Percentiles rank a stretch among this genome's conserved stretches.
Conservation (phyloP, 116 monocot genomes). For the Zostera marina region DNA sequence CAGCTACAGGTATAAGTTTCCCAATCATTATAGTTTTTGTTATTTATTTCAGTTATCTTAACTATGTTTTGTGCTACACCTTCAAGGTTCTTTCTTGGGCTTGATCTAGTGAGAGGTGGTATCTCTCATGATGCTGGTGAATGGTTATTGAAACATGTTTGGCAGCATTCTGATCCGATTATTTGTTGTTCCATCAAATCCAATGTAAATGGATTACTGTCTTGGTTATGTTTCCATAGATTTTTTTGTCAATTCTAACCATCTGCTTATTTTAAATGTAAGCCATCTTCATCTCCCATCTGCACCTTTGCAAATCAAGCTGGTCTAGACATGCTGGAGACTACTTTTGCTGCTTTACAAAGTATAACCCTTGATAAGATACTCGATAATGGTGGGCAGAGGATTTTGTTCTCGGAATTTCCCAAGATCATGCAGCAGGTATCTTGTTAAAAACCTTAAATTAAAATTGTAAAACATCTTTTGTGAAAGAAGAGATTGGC, state of each 20-base stretch:
- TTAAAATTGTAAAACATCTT: too few relatives aligned
- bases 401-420: conserved; percentile 41
- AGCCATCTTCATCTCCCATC: conserved; percentile 40
- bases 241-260: background rate
- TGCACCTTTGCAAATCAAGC: conserved; percentile 85
- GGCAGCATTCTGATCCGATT: conserved; percentile 82
- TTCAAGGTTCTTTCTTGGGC: background rate
- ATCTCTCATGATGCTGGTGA: conserved; percentile 9
- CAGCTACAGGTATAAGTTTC: conserved; percentile 50
- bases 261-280: background rate
- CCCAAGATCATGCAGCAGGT: conserved; percentile 85
- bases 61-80: background rate
- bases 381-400: conserved; percentile 59
- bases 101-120: background rate
- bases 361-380: conserved; percentile 69
- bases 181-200: conserved; percentile 74
- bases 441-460: too few relatives aligned
- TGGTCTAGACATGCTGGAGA: conserved; percentile 95
- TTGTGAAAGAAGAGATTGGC: too few relatives aligned
- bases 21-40: background rate
- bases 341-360: conserved; percentile 61
- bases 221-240: background rate
- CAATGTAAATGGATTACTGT: conserved; percentile 8
- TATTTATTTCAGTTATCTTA: background rate
- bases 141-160: conserved; percentile 54